Evolutionary conservation across 2,329 filamentous ascomycete genomes (phyloP), one percentile per base, ranked within the genome.

Genomic region (Curvularia lunata): DNA sequence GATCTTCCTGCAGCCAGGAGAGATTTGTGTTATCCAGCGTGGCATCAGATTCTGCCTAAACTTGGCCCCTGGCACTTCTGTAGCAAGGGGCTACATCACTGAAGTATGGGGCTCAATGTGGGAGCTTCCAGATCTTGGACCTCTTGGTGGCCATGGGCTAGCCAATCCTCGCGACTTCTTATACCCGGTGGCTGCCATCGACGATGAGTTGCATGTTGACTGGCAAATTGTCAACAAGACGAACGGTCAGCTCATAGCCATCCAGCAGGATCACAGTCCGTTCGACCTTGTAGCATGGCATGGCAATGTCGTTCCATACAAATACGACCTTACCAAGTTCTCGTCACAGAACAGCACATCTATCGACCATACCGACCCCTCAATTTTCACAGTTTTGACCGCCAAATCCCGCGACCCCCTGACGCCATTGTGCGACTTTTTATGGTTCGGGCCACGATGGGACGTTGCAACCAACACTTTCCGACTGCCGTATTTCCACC

Each of bases 301-400:
- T 57, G 75, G 75, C 23, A 78, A 77, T 46, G 73, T 75, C n/a
- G 72, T 75, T 8, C 83, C 83, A 0, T 85, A 81, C 74, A 85
- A 85, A 70, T 86, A 86, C 67, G 83, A 83, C 49, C 69, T 85
- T 4, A 83, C 81, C 7, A 84, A 83, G 56, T 79, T 78, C 59
- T 73, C 72, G 3, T 74, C 72, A 6, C 73, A 76, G 49, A 76
- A 76, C 59, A 69, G 69, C 54, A 78, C 74, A 46, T 76, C 73
- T 5, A 72, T 77, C 54, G 75, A 78, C 58, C 75, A 78, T 58
- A 77, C 74, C 19, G 75, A 78, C 47, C 75, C 75, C 2, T 75
- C 70, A 8, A 70, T 78, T 50, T 76, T 76, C 63, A 74, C 69
- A 30, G 75, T 78, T 27, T 67, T 78, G 1, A 78, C 75, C 1